These are phyloP conservation scores for Helminthosporium solani DNA, from an alignment of 2,329 filamentous ascomycete genomes.

Conservation along the genomic window DNA sequence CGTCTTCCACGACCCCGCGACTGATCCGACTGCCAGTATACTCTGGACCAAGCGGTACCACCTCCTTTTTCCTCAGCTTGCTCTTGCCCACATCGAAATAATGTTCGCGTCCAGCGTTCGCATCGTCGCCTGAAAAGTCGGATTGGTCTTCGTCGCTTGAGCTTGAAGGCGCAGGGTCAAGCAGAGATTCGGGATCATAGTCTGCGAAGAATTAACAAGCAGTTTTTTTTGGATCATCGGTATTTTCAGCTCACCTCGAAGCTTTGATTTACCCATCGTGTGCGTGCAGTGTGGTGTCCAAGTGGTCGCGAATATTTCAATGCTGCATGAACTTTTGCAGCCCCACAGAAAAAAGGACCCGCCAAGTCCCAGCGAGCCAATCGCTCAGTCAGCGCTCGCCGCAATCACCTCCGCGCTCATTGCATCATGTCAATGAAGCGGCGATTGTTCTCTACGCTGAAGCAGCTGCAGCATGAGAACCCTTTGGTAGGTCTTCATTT, in stretches of 20 bases:
- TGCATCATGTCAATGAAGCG: slow-evolving; percentile 33
- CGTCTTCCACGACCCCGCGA: slow-evolving; percentile 60
- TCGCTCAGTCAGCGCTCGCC: slow-evolving; percentile 11
- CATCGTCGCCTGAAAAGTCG: slow-evolving; percentile 47
- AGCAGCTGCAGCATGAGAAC: slow-evolving; percentile 72
- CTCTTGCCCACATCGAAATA: slow-evolving; percentile 84
- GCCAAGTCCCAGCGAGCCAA: slow-evolving; percentile 16
- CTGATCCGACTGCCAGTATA: slow-evolving; percentile 79
- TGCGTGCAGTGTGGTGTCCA: slow-evolving; percentile 2
- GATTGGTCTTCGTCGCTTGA: slow-evolving; percentile 59
- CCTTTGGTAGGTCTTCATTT: slow-evolving; percentile 63
- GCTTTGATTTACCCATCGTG: slow-evolving; percentile 35
- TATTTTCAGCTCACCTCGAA: slow-evolving; percentile 20
- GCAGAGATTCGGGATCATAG: slow-evolving; percentile 73
- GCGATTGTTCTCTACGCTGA: slow-evolving; percentile 56
- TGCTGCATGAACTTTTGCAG: slow-evolving; percentile 11
- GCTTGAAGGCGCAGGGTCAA: slow-evolving; percentile 55
- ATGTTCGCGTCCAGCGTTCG: slow-evolving; percentile 73
- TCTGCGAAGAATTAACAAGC: slow-evolving; percentile 54
- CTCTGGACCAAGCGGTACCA: slow-evolving; percentile 69
- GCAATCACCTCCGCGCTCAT: slow-evolving; percentile 22
- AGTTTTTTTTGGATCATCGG: too few species aligned
- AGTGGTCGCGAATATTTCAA: slow-evolving; percentile 11
- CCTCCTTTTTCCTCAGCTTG: slow-evolving; percentile 74
- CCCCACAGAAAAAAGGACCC: slow-evolving; percentile 32